Conservation (phyloP, 108 stramenopile species). For the Skeletonema menzelii region DNA sequence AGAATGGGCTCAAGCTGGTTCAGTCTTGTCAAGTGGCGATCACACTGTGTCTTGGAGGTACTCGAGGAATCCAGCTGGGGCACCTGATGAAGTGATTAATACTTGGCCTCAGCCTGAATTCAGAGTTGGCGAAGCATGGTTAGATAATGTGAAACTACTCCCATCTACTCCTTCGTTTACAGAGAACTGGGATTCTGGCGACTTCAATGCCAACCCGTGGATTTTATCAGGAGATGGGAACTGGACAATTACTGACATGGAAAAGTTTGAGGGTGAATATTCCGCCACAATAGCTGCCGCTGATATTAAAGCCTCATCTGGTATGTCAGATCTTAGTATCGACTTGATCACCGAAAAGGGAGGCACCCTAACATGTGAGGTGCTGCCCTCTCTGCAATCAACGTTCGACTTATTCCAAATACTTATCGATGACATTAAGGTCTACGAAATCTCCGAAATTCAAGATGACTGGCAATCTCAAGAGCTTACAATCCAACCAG, state of each 20-base stretch:
- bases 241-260: slow-evolving; percentile 38
- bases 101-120: slow-evolving; percentile 17
- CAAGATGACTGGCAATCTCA: slow-evolving; percentile 22
- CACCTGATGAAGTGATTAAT: slow-evolving; percentile 27
- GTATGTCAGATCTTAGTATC: slow-evolving; percentile 34
- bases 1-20: slow-evolving; percentile 35
- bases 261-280: slow-evolving; percentile 17
- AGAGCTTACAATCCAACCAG: slow-evolving; percentile 34
- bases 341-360: slow-evolving; percentile 47
- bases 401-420: slow-evolving; percentile 35
- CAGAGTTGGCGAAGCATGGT: slow-evolving; percentile 43
- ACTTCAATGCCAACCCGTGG: slow-evolving; percentile 37
- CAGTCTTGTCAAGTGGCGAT: slow-evolving; percentile 32
- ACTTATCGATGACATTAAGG: slow-evolving; percentile 20
- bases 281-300: slow-evolving; percentile 30
- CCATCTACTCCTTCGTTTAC: slow-evolving; percentile 22
- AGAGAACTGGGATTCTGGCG: slow-evolving; percentile 40
- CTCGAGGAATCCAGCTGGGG: slow-evolving; percentile 32
- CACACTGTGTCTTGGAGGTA: slow-evolving; percentile 41
- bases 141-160: slow-evolving; percentile 41
- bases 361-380: slow-evolving; percentile 17
- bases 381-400: slow-evolving; percentile 24
- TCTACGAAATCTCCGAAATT: slow-evolving; percentile 9
- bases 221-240: slow-evolving; percentile 31
- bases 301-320: slow-evolving; percentile 24